Conservation (phyloP, 2,329 filamentous ascomycete genomes). For the Didymella pinodella region DNA sequence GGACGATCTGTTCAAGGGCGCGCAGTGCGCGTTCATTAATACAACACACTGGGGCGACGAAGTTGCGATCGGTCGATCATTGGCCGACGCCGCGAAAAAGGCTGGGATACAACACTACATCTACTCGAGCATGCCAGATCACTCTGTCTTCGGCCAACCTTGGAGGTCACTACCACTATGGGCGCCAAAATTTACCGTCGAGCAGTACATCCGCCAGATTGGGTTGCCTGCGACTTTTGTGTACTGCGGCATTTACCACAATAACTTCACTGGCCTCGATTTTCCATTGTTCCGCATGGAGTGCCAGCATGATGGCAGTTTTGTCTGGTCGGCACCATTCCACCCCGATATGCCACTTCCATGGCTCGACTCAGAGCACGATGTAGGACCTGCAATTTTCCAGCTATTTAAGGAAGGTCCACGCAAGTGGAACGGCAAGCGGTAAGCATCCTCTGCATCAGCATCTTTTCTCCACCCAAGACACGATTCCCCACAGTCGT, state of each 20-base stretch:
- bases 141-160: conserved; percentile 75
- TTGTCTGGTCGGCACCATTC: conserved; percentile 93
- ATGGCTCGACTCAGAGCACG: conserved; percentile 96
- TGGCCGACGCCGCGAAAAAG: conserved; percentile 88
- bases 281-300: conserved; percentile 98
- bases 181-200: conserved; percentile 90
- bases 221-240: conserved; percentile 89
- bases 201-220: conserved; percentile 86
- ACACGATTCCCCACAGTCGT: conserved; percentile 34
- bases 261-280: conserved; percentile 93
- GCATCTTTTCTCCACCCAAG: conserved; percentile 32
- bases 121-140: conserved; percentile 97
- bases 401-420: conserved; percentile 96
- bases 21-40: conserved; percentile 94
- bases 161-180: conserved; percentile 91
- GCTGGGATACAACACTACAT: conserved; percentile 89
- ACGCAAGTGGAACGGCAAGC: conserved; percentile 79
- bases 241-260: conserved; percentile 98
- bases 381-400: conserved; percentile 88
- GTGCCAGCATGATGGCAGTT: conserved; percentile 81
- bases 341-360: conserved; percentile 87
- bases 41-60: conserved; percentile 98
- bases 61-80: conserved; percentile 82
- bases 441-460: conserved; percentile 57
- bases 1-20: conserved; percentile 79